Conservation (phyloP, 345 rosid genomes). For the Eucalyptus lansdowneana region DNA sequence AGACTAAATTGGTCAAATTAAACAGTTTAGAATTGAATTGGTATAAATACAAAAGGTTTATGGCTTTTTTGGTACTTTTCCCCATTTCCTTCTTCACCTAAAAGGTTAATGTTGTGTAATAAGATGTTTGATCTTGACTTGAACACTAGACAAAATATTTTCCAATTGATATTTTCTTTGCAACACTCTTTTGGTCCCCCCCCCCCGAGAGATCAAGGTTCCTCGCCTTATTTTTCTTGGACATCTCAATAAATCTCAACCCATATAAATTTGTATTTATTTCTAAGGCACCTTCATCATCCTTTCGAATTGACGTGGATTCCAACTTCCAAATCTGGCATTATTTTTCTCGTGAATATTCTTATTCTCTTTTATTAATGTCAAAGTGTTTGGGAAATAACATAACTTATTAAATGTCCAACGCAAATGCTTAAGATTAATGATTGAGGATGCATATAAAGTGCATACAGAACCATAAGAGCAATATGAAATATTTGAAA, state of each 20-base stretch:
- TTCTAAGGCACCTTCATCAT: background rate
- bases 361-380: background rate
- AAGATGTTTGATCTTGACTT: background rate
- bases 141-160: background rate
- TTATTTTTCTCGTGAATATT: background rate
- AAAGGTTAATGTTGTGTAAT: background rate
- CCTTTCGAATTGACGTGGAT: background rate
- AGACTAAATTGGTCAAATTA: too few relatives aligned
- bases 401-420: background rate
- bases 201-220: background rate
- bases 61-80: too few relatives aligned
- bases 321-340: background rate
- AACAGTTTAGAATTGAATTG: too few relatives aligned
- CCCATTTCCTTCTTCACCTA: background rate
- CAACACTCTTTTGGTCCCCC: background rate
- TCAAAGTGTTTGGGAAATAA: background rate
- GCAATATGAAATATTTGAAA: background rate
- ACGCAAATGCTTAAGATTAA: background rate
- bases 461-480: background rate
- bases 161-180: background rate
- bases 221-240: background rate
- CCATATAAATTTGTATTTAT: background rate
- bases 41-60: too few relatives aligned
- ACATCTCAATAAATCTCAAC: accelerated
- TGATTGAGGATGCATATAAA: background rate